Evolutionary conservation across 441 rosid genomes (phyloP).

Genomic region (Gossypium aridum): DNA sequence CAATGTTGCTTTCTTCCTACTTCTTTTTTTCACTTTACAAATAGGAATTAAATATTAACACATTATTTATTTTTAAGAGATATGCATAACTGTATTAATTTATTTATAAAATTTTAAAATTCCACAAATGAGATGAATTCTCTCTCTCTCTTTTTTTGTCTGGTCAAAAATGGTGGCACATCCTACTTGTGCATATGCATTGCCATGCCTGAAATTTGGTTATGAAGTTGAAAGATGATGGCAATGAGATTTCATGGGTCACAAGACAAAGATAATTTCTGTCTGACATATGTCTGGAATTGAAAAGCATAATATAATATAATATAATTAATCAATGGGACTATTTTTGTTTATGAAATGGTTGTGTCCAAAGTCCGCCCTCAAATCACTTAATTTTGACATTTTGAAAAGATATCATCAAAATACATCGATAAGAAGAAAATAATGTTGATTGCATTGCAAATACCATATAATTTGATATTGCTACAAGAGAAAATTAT

Average conservation of each 20-base stretch:
- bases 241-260: neutral
- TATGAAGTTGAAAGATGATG: neutral
- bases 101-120: too few relatives aligned
- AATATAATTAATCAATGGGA: neutral
- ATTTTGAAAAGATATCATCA: neutral
- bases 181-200: neutral
- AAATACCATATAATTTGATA: neutral
- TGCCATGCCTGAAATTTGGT: neutral
- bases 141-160: neutral
- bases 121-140: neutral
- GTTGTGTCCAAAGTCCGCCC: neutral
- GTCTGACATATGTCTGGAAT: neutral
- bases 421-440: neutral
- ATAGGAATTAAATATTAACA: too few relatives aligned
- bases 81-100: neutral
- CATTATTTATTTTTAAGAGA: too few relatives aligned
- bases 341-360: neutral
- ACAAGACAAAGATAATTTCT: neutral
- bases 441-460: neutral
- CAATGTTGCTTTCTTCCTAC: too few relatives aligned
- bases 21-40: too few relatives aligned
- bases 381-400: neutral
- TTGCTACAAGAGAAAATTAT: too few relatives aligned
- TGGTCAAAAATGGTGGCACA: neutral
- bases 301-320: too few relatives aligned